Evolutionary conservation across 1,284 basidiomycete genomes (phyloP), one percentile per base, ranked within the genome.

Genomic region (Sanghuangporus baumii): DNA sequence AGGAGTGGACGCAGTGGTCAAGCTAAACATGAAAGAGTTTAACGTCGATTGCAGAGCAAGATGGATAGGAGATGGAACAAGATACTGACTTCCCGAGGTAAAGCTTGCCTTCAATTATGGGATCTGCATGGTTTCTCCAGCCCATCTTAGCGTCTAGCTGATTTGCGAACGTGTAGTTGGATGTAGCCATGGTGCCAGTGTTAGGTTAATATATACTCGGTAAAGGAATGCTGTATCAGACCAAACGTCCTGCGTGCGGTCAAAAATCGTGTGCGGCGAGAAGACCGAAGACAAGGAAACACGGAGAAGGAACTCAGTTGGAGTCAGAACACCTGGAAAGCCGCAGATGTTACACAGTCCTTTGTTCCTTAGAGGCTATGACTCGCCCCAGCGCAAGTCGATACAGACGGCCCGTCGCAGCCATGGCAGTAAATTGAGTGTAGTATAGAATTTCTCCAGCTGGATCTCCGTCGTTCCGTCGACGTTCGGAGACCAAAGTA

Each of bases 21-120:
- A 34, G 20, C 63, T 65, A 56, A 23, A 51, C 34, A 31, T 38
- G 43, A 31, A 18, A 18, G 20, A 9, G 31, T 16, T 12, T 54
- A 43, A 36, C 9, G 36, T 34, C 12, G 26, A 20, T 59, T 18
- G 46, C 37, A 14, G 3, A 16, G 47, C 7, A 20, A n/a, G 7
- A 26, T 14, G 20, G 20, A 54, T 60, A 40, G 36, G 48, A 41
- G 31, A 6, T 47, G 34, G n/a, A 14, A 34, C 4, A 36, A 34
- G 16, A 54, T 37, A 65, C 60, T 57, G 20, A 65, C 63, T 65
- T 65, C 43, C 63, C 63, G 40, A 65, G 59, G 55, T 61, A 65
- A 37, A 65, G 63, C 47, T 65, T 65, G 26, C 63, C 63, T 37
- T 65, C 63, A 31, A 65, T 65, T 31, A 65, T 41, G 23, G 63